Evolutionary conservation across 371 early-diverging fungal genomes (phyloP).

Genomic region (Zychaea mexicana): DNA sequence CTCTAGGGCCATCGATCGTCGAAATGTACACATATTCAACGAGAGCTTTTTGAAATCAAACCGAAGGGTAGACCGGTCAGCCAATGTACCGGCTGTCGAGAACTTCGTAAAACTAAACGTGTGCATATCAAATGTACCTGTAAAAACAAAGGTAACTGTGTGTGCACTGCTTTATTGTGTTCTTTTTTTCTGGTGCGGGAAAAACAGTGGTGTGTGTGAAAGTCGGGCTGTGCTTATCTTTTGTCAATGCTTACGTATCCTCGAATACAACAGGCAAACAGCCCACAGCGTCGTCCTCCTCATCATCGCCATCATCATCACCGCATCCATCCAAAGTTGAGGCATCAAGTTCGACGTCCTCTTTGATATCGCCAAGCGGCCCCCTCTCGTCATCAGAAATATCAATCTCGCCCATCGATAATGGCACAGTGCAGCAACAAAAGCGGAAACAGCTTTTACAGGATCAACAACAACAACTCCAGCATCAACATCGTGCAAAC

Average conservation of each 20-base stretch:
- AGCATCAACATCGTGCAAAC: background rate
- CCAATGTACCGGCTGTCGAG: constrained; percentile 74
- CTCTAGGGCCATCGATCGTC: constrained; percentile 68
- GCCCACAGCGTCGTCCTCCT: background rate
- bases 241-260: too few relatives aligned
- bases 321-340: background rate
- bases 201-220: too few relatives aligned
- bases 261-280: background rate
- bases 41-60: constrained; percentile 68
- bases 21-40: constrained; percentile 58
- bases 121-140: constrained; percentile 77
- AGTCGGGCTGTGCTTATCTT: too few relatives aligned
- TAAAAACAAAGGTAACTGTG: constrained; percentile 7
- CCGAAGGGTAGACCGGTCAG: constrained; percentile 80
- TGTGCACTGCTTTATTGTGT: background rate
- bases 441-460: too few relatives aligned
- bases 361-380: too few relatives aligned
- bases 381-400: too few relatives aligned
- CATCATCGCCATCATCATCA: background rate
- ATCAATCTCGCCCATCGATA: too few relatives aligned
- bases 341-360: too few relatives aligned
- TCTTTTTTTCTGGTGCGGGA: too few relatives aligned
- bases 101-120: constrained; percentile 70
- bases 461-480: background rate
- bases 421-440: background rate